Conservation (phyloP, 2,329 filamentous ascomycete genomes). For the Metarhizium sp. region DNA sequence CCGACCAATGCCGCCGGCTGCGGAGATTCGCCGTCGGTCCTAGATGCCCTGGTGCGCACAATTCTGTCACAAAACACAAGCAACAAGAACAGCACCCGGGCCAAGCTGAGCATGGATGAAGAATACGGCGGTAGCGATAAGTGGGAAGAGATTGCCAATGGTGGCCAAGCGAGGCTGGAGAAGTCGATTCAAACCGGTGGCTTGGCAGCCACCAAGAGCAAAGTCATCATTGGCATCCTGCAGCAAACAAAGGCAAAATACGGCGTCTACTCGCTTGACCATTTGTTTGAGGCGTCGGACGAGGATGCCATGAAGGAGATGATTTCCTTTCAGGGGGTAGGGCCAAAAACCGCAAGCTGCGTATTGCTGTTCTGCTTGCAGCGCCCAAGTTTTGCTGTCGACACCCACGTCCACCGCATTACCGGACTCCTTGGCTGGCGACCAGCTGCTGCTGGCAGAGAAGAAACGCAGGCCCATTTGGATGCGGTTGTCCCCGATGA, state of each 20-base stretch:
- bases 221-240: conserved; percentile 60
- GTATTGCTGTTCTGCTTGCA: conserved; percentile 41
- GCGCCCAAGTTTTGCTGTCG: conserved; percentile 40
- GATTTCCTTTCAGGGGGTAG: conserved; percentile 40
- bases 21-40: conserved; percentile 38
- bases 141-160: conserved; percentile 32
- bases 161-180: conserved; percentile 30
- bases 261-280: conserved; percentile 37
- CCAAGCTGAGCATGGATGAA: conserved; percentile 39
- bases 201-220: conserved; percentile 62
- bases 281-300: conserved; percentile 32
- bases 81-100: conserved; percentile 47
- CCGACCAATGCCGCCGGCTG: conserved; percentile 57
- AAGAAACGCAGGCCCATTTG: conserved; percentile 40
- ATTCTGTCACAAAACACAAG: conserved; percentile 46
- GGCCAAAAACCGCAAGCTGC: conserved; percentile 45
- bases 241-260: conserved; percentile 45
- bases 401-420: conserved; percentile 43
- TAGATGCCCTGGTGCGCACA: conserved; percentile 43
- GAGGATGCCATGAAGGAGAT: conserved; percentile 41
- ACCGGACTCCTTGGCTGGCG: conserved; percentile 40
- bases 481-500: conserved; percentile 36
- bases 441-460: conserved; percentile 28
- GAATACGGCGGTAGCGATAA: conserved; percentile 32
- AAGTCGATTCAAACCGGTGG: conserved; percentile 64